Base-by-base conservation (phyloP, 2,329 filamentous ascomycete species). In the Orbilia oligospora region DNA sequence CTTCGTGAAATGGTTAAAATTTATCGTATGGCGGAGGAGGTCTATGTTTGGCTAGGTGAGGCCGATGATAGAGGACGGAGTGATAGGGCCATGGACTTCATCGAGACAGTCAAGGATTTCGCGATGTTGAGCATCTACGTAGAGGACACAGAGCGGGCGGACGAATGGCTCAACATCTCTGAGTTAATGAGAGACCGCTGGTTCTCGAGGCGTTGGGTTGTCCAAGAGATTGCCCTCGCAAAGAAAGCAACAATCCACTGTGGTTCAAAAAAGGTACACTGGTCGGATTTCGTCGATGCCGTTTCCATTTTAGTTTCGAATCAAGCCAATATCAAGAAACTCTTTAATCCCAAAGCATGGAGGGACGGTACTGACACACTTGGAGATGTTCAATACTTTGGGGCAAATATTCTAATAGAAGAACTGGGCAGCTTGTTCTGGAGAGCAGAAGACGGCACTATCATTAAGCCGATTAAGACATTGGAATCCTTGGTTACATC, bases 191-290 rank as follows among this genome's bases (percentile, higher is more conserved):
- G 84, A 61, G 80, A 85, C 8, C 80, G 81, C 1, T 87, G 85
- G 83, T 86, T 85, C 73, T 84, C 83, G 51, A 81, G 85, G 3
- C 83, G 85, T 0, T 86, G 85, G 86, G 84, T 86, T 0, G 83
- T 87, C 0, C 85, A 87, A 78, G 86, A 86, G 78, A 83, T 86
- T 14, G 83, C 84, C 0, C 81, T 85, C 27, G 84, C 85, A 0
- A 79, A 76, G 30, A 76, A 80, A 2, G 84, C 83, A 4, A 81
- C 76, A 3, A 81, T 87, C 0, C 83, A 84, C 55, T 86, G 85
- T 76, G 86, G 85, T 0, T 44, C 73, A 0, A 82, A 85, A 3
- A 65, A 65, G 0, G 83, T 86, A 4, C 55, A 80, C 0, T 86
- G 85, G 85, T 70, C 80, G 4, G 81, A 84, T 0, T 83, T 87